Percentiles rank a stretch among this genome's conserved stretches.
phyloP scores from a whole-genome alignment of 805 yeast species.

The Maudiozyma serrabonitensis region DNA sequence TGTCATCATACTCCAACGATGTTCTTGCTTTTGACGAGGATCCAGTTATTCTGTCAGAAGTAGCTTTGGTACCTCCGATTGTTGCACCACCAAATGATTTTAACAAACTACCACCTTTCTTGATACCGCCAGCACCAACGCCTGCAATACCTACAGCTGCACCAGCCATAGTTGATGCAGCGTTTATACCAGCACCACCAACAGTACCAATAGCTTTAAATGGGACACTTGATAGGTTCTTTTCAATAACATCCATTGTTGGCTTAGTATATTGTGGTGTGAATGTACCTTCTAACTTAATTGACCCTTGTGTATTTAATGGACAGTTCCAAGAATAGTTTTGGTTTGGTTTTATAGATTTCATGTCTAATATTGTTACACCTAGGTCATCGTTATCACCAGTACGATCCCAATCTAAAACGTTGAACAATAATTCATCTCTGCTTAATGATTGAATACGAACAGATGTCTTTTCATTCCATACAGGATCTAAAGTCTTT shows the following conservation, averaged over 20 bases:
- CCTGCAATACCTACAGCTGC: constrained; percentile 38
- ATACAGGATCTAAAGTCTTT: constrained; percentile 61
- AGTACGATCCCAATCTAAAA: constrained; percentile 72
- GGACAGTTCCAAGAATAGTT: constrained; percentile 38
- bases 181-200: constrained; percentile 33
- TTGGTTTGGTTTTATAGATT: constrained; percentile 37
- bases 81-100: constrained; percentile 28
- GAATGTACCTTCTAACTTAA: constrained; percentile 47
- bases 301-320: constrained; percentile 55
- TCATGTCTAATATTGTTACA: constrained; percentile 38
- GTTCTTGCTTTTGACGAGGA: not conserved
- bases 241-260: constrained; percentile 36
- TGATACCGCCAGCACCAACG: constrained; percentile 37
- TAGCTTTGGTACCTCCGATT: constrained; percentile 6
- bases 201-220: constrained; percentile 35
- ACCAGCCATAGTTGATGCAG: constrained; percentile 31
- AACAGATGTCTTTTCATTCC: constrained; percentile 59
- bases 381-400: constrained; percentile 61
- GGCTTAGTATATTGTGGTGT: constrained; percentile 62
- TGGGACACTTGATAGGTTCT: constrained; percentile 37
- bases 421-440: constrained; percentile 37
- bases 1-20: constrained; percentile 18
- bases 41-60: constrained; percentile 2
- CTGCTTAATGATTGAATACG: constrained; percentile 58
- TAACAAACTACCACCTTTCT: constrained; percentile 38